These are phyloP conservation scores for Teratosphaeria zuluensis DNA, from an alignment of 2,329 filamentous ascomycete genomes.

Conservation along the genomic window DNA sequence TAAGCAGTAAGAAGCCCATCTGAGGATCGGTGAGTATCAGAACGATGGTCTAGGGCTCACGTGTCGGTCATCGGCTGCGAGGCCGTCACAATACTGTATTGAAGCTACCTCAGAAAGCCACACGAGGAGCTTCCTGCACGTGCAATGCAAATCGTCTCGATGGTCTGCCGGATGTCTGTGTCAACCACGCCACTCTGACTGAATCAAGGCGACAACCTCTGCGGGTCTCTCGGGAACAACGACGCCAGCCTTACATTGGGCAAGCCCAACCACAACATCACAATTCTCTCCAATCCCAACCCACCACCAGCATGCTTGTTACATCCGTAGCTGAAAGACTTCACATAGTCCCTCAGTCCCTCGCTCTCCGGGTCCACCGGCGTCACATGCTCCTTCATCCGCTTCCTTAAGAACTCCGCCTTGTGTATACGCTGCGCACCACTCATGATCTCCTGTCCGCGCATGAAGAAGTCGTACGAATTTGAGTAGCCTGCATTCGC, in stretches of 20 bases:
- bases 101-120: too few species aligned
- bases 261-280: conserved; percentile 57
- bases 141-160: too few species aligned
- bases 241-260: conserved; percentile 54
- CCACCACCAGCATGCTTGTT: conserved; percentile 57
- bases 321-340: conserved; percentile 55
- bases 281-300: conserved; percentile 56
- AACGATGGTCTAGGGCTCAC: too few species aligned
- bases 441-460: conserved; percentile 59
- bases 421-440: conserved; percentile 59
- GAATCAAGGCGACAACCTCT: conserved; percentile 39
- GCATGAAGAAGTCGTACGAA: conserved; percentile 63
- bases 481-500: conserved; percentile 48
- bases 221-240: conserved; percentile 55
- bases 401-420: conserved; percentile 46
- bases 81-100: too few species aligned
- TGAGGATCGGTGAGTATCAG: too few species aligned
- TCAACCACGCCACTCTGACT: too few species aligned
- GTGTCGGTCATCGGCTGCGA: too few species aligned
- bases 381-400: conserved; percentile 49
- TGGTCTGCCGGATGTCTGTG: too few species aligned
- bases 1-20: too few species aligned
- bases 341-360: conserved; percentile 54
- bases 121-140: too few species aligned
- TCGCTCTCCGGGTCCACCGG: conserved; percentile 48